A percentile compares a stretch with the other conserved stretches of the same genome.
Evolutionary conservation across 148 eudicot species (phyloP).

Genomic region (Silene conica): DNA sequence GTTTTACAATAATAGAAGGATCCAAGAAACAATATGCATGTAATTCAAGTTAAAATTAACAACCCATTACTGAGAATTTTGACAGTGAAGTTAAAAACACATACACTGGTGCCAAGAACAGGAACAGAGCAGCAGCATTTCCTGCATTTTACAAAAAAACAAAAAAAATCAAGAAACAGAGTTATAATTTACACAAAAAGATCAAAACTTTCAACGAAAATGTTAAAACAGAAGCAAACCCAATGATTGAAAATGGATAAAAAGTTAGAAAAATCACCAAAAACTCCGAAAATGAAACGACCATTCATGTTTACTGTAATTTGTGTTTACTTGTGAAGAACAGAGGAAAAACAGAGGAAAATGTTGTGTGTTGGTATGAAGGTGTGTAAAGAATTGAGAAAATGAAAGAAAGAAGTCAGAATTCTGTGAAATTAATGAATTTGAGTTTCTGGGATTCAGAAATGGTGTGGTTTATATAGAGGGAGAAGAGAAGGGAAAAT

Average conservation of each 20-base stretch:
- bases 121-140: slow-evolving; percentile 51
- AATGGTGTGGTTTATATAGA: slow-evolving; percentile 8
- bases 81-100: slow-evolving; percentile 1
- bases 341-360: neutral
- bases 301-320: slow-evolving; percentile 20
- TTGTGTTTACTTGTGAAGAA: too few relatives aligned
- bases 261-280: slow-evolving; percentile 25
- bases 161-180: slow-evolving; percentile 22
- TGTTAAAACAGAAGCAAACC: neutral
- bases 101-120: slow-evolving; percentile 47
- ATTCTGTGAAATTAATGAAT: neutral
- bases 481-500: neutral
- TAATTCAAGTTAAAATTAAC: neutral
- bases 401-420: neutral
- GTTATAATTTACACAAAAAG: neutral
- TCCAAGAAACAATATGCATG: neutral
- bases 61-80: too few relatives aligned
- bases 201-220: neutral
- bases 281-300: slow-evolving; percentile 40
- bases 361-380: neutral
- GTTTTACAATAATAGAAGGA: neutral
- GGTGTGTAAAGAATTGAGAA: neutral
- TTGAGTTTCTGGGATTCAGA: too few relatives aligned
- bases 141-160: slow-evolving; percentile 26
- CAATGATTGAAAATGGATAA: neutral